Evolutionary conservation across 169 alveolate genomes (phyloP).

Genomic region (Perkinsus chesapeaki): DNA sequence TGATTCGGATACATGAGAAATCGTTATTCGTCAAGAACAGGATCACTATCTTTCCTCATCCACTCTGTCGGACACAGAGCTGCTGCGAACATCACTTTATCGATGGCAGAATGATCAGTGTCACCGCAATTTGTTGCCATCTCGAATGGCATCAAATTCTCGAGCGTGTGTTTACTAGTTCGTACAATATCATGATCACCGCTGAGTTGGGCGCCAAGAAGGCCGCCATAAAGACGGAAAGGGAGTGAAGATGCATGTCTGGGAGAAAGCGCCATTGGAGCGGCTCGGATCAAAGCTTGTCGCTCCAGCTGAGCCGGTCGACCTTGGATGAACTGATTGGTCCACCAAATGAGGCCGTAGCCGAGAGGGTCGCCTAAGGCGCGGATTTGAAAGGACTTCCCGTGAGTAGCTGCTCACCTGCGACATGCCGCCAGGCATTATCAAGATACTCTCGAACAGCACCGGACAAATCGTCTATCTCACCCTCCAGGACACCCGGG

Average conservation of each 20-base stretch:
- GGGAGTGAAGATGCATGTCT: not conserved
- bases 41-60: not conserved
- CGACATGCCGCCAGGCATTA: not conserved
- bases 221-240: not conserved
- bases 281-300: not conserved
- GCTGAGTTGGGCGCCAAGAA: not conserved
- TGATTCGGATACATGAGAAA: not conserved
- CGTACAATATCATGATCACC: not conserved
- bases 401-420: not conserved
- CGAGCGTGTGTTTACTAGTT: not conserved
- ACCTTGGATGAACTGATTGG: not conserved
- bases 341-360: not conserved
- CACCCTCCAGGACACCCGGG: not conserved
- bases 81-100: not conserved
- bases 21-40: not conserved
- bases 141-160: not conserved
- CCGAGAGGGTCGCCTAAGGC: not conserved
- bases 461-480: not conserved
- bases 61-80: not conserved
- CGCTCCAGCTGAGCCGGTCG: not conserved
- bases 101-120: not conserved
- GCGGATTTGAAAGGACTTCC: not conserved
- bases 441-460: not conserved
- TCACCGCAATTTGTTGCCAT: not conserved
- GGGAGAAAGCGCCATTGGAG: not conserved